Evolutionary conservation across 345 rosid genomes (phyloP), one percentile per base, ranked within the genome.

Genomic region (Anastatica hierochuntica): DNA sequence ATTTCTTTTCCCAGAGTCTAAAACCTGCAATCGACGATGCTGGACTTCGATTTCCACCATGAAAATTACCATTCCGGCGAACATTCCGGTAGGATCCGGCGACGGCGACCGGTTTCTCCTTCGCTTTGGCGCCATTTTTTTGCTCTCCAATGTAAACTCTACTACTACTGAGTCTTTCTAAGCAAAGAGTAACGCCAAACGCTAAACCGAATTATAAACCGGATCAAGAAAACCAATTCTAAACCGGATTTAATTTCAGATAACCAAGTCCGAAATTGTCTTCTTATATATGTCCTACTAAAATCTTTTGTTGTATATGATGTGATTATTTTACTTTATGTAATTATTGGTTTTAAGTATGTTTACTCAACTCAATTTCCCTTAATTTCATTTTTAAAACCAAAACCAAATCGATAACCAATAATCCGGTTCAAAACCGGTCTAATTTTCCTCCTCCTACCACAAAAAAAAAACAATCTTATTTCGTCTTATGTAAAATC

Each of bases 1-100:
- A 9, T 36, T 3, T 14, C 24, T 18, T 33, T 15, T 23, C 4
- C 9, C 21, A 8, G 36, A 24, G 15, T 20, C n/a, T n/a, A 27
- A 58, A 62, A 92, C 98, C 96, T 92, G 81, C 40, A 92, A 75
- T 38, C 98, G 84, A 38, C 90, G 90, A 15, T 76, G 68, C 73
- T 85, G 95, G 14, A 92, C 90, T 34, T 77, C 86, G 13, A 37
- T 54, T 61, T 75, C 85, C 4, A 88, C 79, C 70, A 88, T 62
- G 47, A 62, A 74, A 41, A 79, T 83, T 33, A 69, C 68, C 84
- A 88, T 76, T 48, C 79, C 84, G 38, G 84, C 63, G 78, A 92
- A 88, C 14, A 92, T 85, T 12, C 94, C 90, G 13, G 78, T 27
- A 8, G 83, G 76, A 48, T 76, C 85, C 17, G 73, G 52, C 11